Conservation (phyloP, 1,284 basidiomycete species). For the Vanrija sp. region DNA sequence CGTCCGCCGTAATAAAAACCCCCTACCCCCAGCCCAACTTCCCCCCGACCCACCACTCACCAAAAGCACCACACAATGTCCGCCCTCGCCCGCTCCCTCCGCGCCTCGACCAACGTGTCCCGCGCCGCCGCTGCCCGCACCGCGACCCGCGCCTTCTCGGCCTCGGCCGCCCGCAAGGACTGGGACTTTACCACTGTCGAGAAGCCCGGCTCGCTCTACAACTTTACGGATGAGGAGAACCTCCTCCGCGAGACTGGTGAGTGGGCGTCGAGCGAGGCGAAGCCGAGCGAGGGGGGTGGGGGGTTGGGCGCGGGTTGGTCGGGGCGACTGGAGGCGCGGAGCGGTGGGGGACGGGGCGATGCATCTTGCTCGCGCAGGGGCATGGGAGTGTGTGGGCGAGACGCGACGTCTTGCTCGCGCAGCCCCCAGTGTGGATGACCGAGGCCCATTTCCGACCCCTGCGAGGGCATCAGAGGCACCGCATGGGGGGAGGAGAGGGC, state of each 20-base stretch:
- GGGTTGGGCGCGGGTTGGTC: background rate
- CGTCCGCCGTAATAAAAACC: too few relatives aligned
- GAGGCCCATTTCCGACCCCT: too few relatives aligned
- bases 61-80: conserved; percentile 11
- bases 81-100: conserved; percentile 4
- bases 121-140: conserved; percentile 14
- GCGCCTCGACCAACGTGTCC: conserved; percentile 13
- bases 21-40: too few relatives aligned
- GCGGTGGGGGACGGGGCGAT: background rate
- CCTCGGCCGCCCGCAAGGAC: conserved; percentile 30
- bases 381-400: too few relatives aligned
- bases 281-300: background rate
- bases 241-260: conserved; percentile 84
- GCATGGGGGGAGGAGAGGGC: too few relatives aligned
- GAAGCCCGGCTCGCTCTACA: conserved; percentile 55
- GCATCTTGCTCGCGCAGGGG: too few relatives aligned
- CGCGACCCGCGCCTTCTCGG: conserved; percentile 18
- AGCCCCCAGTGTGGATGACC: too few relatives aligned
- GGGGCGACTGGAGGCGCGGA: background rate
- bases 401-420: too few relatives aligned
- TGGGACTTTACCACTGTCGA: conserved; percentile 41
- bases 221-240: conserved; percentile 84
- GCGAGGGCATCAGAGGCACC: too few relatives aligned
- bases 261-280: too few relatives aligned
- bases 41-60: background rate